Percentiles rank a stretch among this genome's conserved stretches.
Conservation (phyloP, 345 rosid genomes). For the Luvunga scandens region DNA sequence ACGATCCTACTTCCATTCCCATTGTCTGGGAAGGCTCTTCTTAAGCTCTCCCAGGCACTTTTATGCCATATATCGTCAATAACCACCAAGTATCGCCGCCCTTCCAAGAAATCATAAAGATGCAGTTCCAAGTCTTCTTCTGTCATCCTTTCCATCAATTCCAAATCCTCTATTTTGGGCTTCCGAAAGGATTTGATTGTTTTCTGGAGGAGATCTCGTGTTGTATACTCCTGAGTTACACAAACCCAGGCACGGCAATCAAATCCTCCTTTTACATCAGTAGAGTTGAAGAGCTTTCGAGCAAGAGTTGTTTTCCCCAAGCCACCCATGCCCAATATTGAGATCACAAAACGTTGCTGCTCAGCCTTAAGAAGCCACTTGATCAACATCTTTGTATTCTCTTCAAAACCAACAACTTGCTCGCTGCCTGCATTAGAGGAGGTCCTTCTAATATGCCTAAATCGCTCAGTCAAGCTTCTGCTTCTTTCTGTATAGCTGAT, state of each 20-base stretch:
- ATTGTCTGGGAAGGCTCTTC: constrained; percentile 19
- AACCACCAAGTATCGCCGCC: constrained; percentile 21
- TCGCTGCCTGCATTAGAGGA: constrained; percentile 20
- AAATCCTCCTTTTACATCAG: constrained; percentile 16
- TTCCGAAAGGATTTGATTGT: constrained; percentile 19
- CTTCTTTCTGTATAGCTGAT: background rate
- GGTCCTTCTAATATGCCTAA: constrained; percentile 21
- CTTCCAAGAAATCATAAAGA: constrained; percentile 13
- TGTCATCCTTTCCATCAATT: background rate
- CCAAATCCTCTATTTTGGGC: constrained; percentile 4
- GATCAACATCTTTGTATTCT: constrained; percentile 16
- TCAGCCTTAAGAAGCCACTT: constrained; percentile 11
- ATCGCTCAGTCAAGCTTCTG: constrained; percentile 7
- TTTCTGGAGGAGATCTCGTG: constrained; percentile 14
- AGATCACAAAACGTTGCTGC: constrained; percentile 21
- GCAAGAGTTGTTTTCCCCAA: constrained; percentile 33
- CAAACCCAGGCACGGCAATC: constrained; percentile 27
- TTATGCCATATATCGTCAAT: constrained; percentile 30
- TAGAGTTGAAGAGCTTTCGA: constrained; percentile 22
- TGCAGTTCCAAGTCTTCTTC: constrained; percentile 22
- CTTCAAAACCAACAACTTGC: constrained; percentile 28
- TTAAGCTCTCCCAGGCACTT: constrained; percentile 21
- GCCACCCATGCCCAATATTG: constrained; percentile 33
- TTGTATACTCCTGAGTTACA: constrained; percentile 18
- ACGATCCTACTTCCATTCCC: constrained; percentile 26